A percentile compares a stretch with the other conserved stretches of the same genome.
phyloP scores from a whole-genome alignment of 179 eudicot genomes.

The Dionaea muscipula region DNA sequence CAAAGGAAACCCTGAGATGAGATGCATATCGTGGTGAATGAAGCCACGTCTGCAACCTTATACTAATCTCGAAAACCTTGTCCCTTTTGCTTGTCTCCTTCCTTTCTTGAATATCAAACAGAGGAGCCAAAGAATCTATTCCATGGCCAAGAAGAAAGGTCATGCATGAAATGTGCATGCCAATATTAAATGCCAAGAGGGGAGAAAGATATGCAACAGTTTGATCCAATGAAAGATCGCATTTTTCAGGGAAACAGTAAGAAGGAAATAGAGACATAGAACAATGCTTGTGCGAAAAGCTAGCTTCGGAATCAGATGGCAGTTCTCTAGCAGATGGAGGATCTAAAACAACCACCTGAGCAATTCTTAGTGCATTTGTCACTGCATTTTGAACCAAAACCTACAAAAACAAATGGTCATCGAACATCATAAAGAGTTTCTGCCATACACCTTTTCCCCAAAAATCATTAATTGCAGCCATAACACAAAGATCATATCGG shows the following conservation, averaged over 20 bases:
- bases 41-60: slow-evolving; percentile 50
- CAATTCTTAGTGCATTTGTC: slow-evolving; percentile 39
- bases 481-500: no score
- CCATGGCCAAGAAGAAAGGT: slow-evolving; percentile 59
- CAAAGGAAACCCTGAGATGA: slow-evolving; percentile 73
- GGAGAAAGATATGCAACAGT: slow-evolving; percentile 74
- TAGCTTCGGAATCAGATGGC: slow-evolving; percentile 17
- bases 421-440: not conserved
- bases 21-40: slow-evolving; percentile 71
- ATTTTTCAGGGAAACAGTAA: slow-evolving; percentile 22
- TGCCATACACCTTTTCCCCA: not conserved
- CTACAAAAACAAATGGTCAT: slow-evolving; percentile 19
- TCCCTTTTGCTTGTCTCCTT: slow-evolving; percentile 19
- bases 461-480: not conserved
- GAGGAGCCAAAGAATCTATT: slow-evolving; percentile 42
- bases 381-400: slow-evolving; percentile 48
- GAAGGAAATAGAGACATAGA: slow-evolving; percentile 58
- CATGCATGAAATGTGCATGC: slow-evolving; percentile 69
- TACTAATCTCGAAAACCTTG: slow-evolving; percentile 23
- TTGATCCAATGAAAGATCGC: slow-evolving; percentile 18
- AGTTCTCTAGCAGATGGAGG: slow-evolving; percentile 39
- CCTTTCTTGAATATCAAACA: slow-evolving; percentile 39
- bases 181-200: slow-evolving; percentile 67
- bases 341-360: slow-evolving; percentile 65
- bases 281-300: slow-evolving; percentile 17